A percentile compares a stretch with the other conserved stretches of the same genome.
These are phyloP conservation scores for Fraxinus nigra DNA, from an alignment of 305 asterid genomes.

Conservation along the genomic window DNA sequence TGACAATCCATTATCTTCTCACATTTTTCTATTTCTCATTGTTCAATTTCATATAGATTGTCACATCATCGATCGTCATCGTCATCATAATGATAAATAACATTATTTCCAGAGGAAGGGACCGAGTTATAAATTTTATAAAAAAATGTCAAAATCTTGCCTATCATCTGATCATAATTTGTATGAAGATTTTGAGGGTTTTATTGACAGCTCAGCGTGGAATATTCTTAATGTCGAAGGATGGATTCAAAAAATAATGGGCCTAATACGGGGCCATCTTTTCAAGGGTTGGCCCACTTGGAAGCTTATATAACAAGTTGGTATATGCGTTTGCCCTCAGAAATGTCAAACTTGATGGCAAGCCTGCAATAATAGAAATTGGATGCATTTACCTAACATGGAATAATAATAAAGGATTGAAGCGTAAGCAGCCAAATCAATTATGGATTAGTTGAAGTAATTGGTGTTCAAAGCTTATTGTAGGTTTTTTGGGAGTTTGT, in stretches of 20 bases:
- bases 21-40: too few species aligned
- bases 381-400: conserved; percentile 31
- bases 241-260: neutral
- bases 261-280: neutral
- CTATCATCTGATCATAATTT: too few species aligned
- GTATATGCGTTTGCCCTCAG: conserved; percentile 9
- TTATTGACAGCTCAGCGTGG: neutral
- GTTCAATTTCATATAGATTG: too few species aligned
- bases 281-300: conserved; percentile 15
- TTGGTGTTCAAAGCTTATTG: neutral
- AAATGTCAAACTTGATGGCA: conserved; percentile 16
- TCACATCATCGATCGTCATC: too few species aligned
- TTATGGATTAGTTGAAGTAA: neutral
- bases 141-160: too few species aligned
- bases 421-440: conserved; percentile 10
- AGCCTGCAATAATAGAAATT: neutral
- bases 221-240: neutral
- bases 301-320: neutral
- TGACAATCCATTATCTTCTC: too few species aligned
- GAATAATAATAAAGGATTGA: conserved; percentile 1
- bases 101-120: too few species aligned
- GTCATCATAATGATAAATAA: too few species aligned
- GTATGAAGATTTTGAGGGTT: neutral
- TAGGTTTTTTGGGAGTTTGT: neutral
- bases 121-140: too few species aligned